Evolutionary conservation across 371 early-diverging fungal genomes (phyloP), one percentile per base, ranked within the genome.

Genomic region (Fennellomyces sp.): DNA sequence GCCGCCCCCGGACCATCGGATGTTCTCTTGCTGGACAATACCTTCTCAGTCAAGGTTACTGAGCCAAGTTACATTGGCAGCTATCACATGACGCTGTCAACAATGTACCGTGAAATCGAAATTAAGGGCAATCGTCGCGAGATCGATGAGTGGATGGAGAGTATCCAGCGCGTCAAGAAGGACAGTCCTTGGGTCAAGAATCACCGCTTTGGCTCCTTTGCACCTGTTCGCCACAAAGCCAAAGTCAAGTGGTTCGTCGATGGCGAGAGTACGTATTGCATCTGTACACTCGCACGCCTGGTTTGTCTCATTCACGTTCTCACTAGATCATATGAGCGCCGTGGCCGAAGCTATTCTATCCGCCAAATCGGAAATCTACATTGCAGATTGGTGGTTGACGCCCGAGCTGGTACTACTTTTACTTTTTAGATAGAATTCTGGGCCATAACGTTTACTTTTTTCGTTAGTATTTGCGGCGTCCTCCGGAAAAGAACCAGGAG

Each of bases 341-440:
- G 80, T 95, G 4, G 90, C 91, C 3, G 91, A 92, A 60, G 90
- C 92, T 17, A 80, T 96, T 59, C 65, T 87, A 39, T 81, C 84
- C 38, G 95, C 96, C 48, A 88, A 88, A 58, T 69, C 75, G 25
- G 86, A 87, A 63, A 92, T 96, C 38, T 94, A 91, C 68, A 94
- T 96, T 54, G 82, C 80, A 10, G 97, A 93, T 70, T 97, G 97
- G 97, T 96, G 96, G 93, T 75, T 94, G 26, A 81, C 88, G 10
- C 94, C 94, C 6, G 92, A 94, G 60, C 49, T 94, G 70, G 87
- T 86, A 75, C 60, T 25, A 23, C 36, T 21, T n/a, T 15, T 15
- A 56, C 26, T 31, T 5, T 35, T 8, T 36, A 2, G 12, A 51
- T 30, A 23, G 33, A 52, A 8, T 23, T 15, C 15, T 25, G 26